Base-by-base conservation (phyloP, 352 stramenopile genomes). In the Blastocystis hominis region DNA sequence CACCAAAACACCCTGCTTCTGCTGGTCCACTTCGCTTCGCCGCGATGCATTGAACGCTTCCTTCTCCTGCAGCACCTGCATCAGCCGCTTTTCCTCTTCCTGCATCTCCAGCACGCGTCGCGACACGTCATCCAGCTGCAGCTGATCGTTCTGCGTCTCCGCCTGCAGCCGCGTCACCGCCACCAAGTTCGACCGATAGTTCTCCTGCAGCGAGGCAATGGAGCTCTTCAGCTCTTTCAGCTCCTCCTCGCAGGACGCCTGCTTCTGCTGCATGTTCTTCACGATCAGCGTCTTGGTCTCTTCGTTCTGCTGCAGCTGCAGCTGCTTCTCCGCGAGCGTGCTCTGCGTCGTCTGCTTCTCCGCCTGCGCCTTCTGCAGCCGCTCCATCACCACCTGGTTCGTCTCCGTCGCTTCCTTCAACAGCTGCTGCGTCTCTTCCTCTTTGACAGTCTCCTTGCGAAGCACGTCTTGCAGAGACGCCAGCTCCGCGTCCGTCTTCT, bases 351-450 rank as follows among this genome's bases (percentile, higher is more conserved):
- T 20, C 50, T 59, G 50, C 50, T 59, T 13, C 50, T 59, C 50
- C 0, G 10, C 50, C n/a, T 20, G 50, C 10, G 13, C 13, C 50
- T 59, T 59, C 50, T 59, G 13, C 50, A 59, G 30, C 55, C 9
- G 93, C 91, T 88, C 92, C 91, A 5, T 89, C 89, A 2, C 91
- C 78, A 38, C 91, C 91, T 56, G 62, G 1, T 20, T 68, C 9
- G 24, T 34, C 10, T 46, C 30, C 30, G 1, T 40, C 62, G 30
- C 34, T 40, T 72, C 30, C 9, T 72, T 44, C 62, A 7, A n/a
- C 62, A 46, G 6, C 30, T 38, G 20, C 34, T 72, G n/a, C 30
- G 34, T 7, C 38, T 72, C 62, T 20, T 15, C 34, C 9, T 72
- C 44, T 34, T n/a, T 38, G 6, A 15, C 44, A 13, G 36, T n/a